phyloP scores from a whole-genome alignment of 345 rosid genomes.

The Gossypium bickii region DNA sequence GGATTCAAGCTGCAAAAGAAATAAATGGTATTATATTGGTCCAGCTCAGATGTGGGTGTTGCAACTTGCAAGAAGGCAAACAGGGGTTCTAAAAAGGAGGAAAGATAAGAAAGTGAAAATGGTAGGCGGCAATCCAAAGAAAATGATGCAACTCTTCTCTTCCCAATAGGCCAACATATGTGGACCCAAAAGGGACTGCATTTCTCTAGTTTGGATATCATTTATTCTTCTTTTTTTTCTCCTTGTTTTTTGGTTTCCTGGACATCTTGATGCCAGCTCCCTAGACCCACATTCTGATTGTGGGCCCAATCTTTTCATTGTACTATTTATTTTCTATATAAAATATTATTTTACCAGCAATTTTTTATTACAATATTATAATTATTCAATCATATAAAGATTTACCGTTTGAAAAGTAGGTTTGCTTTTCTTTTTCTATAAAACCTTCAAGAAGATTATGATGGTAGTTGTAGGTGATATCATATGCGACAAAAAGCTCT shows the following conservation, averaged over 20 bases:
- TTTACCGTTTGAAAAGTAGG: too few relatives aligned
- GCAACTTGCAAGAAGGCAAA: background rate
- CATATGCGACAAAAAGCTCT: background rate
- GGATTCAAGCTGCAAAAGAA: slow-evolving; percentile 25
- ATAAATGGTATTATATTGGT: background rate
- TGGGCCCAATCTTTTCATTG: background rate
- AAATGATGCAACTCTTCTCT: slow-evolving; percentile 28
- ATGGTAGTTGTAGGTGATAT: too few relatives aligned
- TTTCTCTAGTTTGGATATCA: slow-evolving; percentile 8
- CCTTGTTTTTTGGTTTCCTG: background rate
- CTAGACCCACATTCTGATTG: background rate
- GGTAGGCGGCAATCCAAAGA: slow-evolving; percentile 36
- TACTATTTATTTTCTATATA: too few relatives aligned
- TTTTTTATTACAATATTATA: too few relatives aligned
- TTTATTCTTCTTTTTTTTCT: background rate
- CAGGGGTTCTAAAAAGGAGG: slow-evolving; percentile 2
- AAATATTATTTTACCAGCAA: background rate
- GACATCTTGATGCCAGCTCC: background rate
- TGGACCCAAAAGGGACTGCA: slow-evolving; percentile 18
- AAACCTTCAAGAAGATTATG: too few relatives aligned
- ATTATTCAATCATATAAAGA: too few relatives aligned
- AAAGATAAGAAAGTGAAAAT: background rate
- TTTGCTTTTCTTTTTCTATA: too few relatives aligned
- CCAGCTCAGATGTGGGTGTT: background rate
- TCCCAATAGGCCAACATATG: slow-evolving; percentile 18